Evolutionary conservation across 208 protist species (phyloP), one percentile per base, ranked within the genome.

Genomic region (Leishmania guyanensis): DNA sequence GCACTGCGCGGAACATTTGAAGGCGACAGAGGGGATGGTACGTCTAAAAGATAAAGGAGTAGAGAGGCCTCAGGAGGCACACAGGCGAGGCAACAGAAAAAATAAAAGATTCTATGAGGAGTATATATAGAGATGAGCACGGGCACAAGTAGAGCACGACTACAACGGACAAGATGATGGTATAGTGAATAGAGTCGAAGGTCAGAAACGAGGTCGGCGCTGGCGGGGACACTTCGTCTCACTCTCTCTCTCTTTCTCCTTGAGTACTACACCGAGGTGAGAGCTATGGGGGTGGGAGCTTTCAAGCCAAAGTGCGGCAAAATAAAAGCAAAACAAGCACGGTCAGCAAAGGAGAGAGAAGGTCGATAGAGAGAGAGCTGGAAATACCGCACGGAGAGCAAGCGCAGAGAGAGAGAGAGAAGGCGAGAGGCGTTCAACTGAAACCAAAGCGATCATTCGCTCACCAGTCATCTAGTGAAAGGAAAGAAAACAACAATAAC

Each of bases 1-100:
- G 85, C 26, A 79, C 85, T 17, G 87, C 78, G 69, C 94, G 91
- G 53, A 97, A 83, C 94, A 97, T 97, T 36, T 50, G 53, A 3
- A 20, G 26, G 17, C 43, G 3, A 66, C 5, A 51, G 46, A 16
- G 8, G 50, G 64, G 51, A 54, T 14, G n/a, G 46, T 53, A 20
- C 36, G 0, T 71, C 33, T 62, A 77, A 79, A 78, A 69, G 3
- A 43, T 43, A 79, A 73, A 74, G 66, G 22, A 64, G 36, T 71
- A 29, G 10, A 51, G 43, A 72, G n/a, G 20, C 20, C 3, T 53
- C 20, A 48, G 33, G 12, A 17, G 50, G 14, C 10, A 46, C 74
- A 51, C 33, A 46, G 5, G 39, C 56, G 29, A 62, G n/a, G 58
- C 26, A n/a, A 17, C 51, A 33, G 9, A 62, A 29, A 39, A 12